Base-by-base conservation (phyloP, 2,329 filamentous ascomycete genomes). In the Colletotrichum eleusines region DNA sequence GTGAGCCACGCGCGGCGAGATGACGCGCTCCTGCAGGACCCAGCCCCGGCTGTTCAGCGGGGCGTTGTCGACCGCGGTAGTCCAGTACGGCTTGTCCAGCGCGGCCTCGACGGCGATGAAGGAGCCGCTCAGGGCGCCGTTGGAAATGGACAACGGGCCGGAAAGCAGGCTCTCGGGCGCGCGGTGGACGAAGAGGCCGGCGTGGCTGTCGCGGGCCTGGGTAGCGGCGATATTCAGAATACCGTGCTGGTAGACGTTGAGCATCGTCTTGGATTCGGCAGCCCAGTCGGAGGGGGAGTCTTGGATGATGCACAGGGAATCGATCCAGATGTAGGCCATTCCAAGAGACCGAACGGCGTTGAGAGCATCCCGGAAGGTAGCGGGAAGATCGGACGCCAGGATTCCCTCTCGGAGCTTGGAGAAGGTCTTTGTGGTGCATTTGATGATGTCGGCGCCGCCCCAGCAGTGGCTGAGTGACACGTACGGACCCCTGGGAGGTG, bases 21-120 rank as follows among this genome's bases (percentile, higher is more conserved):
- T 70, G 16, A 76, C 53, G 3, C 74, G 65, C 50, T 76, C 75
- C 50, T 76, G 75, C 28, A 75, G 64, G 2, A 76, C 74, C 75
- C 75, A 76, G 16, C 69, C 73, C 3, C 75, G 65, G 8, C 48
- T 59, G 46, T 74, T 73, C 3, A 76, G 54, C 18, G 71, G 67
- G 4, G n/a, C 11, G 5, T 51, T 28, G 16, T 59, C 61, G 14
- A 63, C 26, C n/a, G 28, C 57, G 28, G 2, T 28, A 28, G 16
- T 58, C 23, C 16, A 28, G 23, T 28, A 23, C 23, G 44, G 44
- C n/a, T 23, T 12, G n/a, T 48, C 44, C 8, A 48, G 44, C n/a
- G 44, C 44, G n/a, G 44, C 44, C n/a, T 48, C 44, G n/a, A 48
- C 44, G 44, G 44, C 44, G n/a, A 48, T 5, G 44, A 48, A 48